Base-by-base conservation (phyloP, 2,329 filamentous ascomycete genomes). In the Cladosporium sp. region DNA sequence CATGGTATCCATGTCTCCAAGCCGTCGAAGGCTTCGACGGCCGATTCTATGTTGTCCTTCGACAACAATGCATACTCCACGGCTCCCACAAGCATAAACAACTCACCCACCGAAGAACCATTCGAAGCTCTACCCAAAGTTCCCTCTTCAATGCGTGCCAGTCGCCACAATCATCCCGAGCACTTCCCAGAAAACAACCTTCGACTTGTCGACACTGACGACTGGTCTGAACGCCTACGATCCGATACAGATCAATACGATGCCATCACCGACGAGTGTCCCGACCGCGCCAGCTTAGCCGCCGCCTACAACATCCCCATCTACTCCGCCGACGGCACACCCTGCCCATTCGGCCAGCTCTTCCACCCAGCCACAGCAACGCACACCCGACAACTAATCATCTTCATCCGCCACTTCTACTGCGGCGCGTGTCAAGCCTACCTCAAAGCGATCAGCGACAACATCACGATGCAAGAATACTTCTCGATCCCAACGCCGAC, bases 271-370 rank as follows among this genome's bases (percentile, higher is more conserved):
- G 67, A 69, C 51, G 59, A 64, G 19, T 61, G 60, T 18, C 68
- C 66, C 2, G 62, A 68, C 43, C 59, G 62, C 37, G 61, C 57
- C 8, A 63, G 61, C 17, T 58, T 69, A 8, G 62, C 61, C 27
- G 59, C 59, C 8, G 63, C 64, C 7, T 59, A 64, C 32, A 61
- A 67, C 20, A 59, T 69, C n/a, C 65, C 62, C 29, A 57, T 89
- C 12, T 75, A 86, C 38, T 84, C 87, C 65, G 72, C 73, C 32
- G 67, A 83, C 51, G 82, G 83, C 50, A 81, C 80, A 50, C 68
- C 77, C 12, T 76, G 77, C 38, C 71, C 78, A 0, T 89, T 89
- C 67, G 79, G 79, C 66, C 82, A 77, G 58, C 69, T 88, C 22
- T 85, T 84, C 64, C 75, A 73, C 29, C 79, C 80, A 3, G 72